Conservation (phyloP, 768 basidiomycete genomes). For the Panus rudis region DNA sequence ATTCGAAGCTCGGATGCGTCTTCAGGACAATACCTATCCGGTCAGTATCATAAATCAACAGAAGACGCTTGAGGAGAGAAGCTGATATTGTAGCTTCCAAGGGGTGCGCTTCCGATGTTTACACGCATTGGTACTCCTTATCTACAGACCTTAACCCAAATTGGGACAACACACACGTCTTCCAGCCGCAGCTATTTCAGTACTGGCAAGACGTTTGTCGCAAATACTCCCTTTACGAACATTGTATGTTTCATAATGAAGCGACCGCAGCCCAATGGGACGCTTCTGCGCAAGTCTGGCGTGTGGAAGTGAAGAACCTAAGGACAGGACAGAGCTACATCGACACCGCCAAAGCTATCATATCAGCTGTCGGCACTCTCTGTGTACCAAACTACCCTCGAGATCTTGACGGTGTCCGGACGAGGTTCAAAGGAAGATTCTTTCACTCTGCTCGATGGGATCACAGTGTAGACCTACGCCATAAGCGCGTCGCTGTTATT, state of each 20-base stretch:
- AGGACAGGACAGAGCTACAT: constrained; percentile 9
- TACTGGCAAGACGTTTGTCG: constrained; percentile 36
- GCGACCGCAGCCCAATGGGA: constrained; percentile 44
- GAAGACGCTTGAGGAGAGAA: not conserved
- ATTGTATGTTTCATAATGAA: constrained; percentile 36
- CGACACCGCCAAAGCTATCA: constrained; percentile 18
- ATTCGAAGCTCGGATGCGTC: too few relatives aligned
- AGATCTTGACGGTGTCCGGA: constrained; percentile 15
- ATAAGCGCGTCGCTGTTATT: constrained; percentile 25
- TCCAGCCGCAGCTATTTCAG: constrained; percentile 33
- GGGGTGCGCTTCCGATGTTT: constrained; percentile 23
- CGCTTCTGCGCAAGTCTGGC: constrained; percentile 15
- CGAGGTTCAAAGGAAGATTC: constrained; percentile 18
- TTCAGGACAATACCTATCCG: constrained; percentile 21
- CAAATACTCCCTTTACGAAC: constrained; percentile 35
- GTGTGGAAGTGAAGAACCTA: constrained; percentile 17
- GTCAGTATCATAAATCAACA: constrained; percentile 12
- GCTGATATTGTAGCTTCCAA: not conserved
- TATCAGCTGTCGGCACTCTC: constrained; percentile 23
- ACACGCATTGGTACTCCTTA: constrained; percentile 32
- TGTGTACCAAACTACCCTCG: constrained; percentile 20
- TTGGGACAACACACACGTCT: constrained; percentile 37
- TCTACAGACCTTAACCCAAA: constrained; percentile 40
- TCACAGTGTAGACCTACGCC: constrained; percentile 15
- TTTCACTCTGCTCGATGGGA: constrained; percentile 26